phyloP scores from a whole-genome alignment of 192 early-diverging fungal genomes.

The Linnemannia zychae region DNA sequence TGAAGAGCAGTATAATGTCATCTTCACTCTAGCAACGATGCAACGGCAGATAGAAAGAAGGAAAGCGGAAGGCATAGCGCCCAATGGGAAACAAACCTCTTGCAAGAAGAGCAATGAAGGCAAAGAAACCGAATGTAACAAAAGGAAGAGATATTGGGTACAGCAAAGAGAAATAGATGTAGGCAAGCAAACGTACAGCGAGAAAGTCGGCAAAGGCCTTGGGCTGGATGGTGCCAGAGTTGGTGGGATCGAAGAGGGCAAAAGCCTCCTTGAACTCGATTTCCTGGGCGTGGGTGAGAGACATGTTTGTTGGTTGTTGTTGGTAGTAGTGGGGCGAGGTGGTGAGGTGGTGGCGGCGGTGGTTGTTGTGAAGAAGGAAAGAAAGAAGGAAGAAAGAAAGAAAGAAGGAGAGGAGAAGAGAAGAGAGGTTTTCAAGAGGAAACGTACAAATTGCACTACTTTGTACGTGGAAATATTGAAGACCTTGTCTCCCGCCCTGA shows the following conservation, averaged over 20 bases:
- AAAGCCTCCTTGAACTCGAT: constrained; percentile 58
- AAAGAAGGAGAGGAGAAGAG: constrained; percentile 2
- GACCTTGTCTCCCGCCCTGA: neutral
- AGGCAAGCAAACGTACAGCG: constrained; percentile 29
- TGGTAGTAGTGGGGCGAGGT: neutral
- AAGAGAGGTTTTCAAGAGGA: constrained; percentile 11
- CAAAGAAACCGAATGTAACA: too few relatives aligned
- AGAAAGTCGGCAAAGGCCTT: constrained; percentile 53
- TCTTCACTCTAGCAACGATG: too few relatives aligned
- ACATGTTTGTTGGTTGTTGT: constrained; percentile 16
- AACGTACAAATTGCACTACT: neutral
- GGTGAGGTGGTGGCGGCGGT: neutral
- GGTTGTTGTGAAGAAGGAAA: neutral
- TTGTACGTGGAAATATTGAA: too few relatives aligned
- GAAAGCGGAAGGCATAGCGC: too few relatives aligned
- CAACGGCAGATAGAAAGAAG: too few relatives aligned
- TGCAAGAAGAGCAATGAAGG: too few relatives aligned
- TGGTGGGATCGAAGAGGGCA: constrained; percentile 58
- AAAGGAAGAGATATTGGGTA: neutral
- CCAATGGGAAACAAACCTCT: too few relatives aligned
- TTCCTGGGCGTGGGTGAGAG: constrained; percentile 50
- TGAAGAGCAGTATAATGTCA: too few relatives aligned
- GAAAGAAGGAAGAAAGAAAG: constrained; percentile 9
- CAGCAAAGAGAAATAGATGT: too few relatives aligned
- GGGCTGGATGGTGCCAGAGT: constrained; percentile 56